These are phyloP conservation scores for Penicillium crystallinum DNA, from an alignment of 495 filamentous ascomycete species.

Conservation along the genomic window DNA sequence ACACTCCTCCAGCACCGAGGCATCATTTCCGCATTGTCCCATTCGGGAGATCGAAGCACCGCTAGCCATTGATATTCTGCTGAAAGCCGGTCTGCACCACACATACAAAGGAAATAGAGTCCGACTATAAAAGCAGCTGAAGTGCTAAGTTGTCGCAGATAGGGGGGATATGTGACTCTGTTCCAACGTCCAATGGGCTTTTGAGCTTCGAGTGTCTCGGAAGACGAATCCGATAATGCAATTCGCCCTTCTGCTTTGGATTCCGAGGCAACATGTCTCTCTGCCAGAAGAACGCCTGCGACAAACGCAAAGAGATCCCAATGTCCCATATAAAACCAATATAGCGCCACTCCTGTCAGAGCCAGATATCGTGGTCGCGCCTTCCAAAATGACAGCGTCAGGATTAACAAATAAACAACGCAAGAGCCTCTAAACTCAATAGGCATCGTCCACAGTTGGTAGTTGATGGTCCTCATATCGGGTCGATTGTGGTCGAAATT, in stretches of 20 bases:
- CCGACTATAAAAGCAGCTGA: not conserved
- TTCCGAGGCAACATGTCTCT: conserved; percentile 22
- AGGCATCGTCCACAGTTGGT: conserved; percentile 48
- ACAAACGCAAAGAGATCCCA: conserved; percentile 46
- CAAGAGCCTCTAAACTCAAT: conserved; percentile 45
- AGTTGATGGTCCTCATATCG: conserved; percentile 5
- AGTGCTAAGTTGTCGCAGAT: not conserved
- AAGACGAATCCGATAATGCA: conserved; percentile 4
- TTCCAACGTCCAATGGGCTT: not conserved
- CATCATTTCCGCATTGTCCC: not conserved
- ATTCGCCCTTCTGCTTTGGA: not conserved
- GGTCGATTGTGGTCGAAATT: not conserved
- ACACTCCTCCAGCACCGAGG: not conserved
- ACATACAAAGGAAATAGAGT: not conserved
- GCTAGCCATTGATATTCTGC: not conserved
- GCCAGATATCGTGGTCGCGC: conserved; percentile 28
- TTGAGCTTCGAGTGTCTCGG: not conserved
- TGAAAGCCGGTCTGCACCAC: not conserved
- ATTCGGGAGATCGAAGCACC: not conserved
- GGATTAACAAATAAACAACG: conserved; percentile 37
- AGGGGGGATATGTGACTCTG: not conserved
- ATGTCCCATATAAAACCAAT: conserved; percentile 32
- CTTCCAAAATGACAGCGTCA: conserved; percentile 33
- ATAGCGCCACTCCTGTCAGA: conserved; percentile 24
- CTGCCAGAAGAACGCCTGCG: conserved; percentile 39